These are phyloP conservation scores for Escallonia rubra DNA, from an alignment of 129 eudicot species.

Conservation along the genomic window DNA sequence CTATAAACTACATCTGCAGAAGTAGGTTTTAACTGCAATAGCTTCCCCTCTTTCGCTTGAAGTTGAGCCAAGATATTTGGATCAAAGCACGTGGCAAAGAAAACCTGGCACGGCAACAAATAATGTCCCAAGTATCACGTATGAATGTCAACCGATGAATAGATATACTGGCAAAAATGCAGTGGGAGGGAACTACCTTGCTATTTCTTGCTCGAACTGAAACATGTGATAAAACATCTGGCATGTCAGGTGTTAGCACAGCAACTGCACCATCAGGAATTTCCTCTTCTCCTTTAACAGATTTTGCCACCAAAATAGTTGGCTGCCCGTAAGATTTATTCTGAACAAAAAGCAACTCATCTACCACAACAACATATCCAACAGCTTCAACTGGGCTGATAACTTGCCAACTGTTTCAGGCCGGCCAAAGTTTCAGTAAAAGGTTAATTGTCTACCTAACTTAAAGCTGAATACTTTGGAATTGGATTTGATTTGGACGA, in stretches of 20 bases:
- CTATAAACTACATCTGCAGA: conserved; percentile 81
- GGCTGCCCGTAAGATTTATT: conserved; percentile 63
- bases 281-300: conserved; percentile 98
- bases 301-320: conserved; percentile 87
- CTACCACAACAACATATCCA: conserved; percentile 86
- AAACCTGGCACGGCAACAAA: conserved; percentile 53
- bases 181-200: conserved; percentile 46
- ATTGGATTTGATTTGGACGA: too few species aligned
- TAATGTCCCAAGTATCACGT: conserved; percentile 1
- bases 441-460: background rate
- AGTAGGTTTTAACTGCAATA: conserved; percentile 71
- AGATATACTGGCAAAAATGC: background rate
- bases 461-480: too few species aligned
- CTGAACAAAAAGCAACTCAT: conserved; percentile 86
- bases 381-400: conserved; percentile 96
- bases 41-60: conserved; percentile 71
- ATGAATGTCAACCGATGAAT: background rate
- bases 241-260: conserved; percentile 97
- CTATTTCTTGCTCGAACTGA: conserved; percentile 98
- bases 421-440: conserved; percentile 8
- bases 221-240: conserved; percentile 97
- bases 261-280: conserved; percentile 97
- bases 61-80: conserved; percentile 65
- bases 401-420: conserved; percentile 84
- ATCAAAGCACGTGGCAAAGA: conserved; percentile 97